Base-by-base conservation (phyloP, 306 rosid species). In the Vigna trinervia region DNA sequence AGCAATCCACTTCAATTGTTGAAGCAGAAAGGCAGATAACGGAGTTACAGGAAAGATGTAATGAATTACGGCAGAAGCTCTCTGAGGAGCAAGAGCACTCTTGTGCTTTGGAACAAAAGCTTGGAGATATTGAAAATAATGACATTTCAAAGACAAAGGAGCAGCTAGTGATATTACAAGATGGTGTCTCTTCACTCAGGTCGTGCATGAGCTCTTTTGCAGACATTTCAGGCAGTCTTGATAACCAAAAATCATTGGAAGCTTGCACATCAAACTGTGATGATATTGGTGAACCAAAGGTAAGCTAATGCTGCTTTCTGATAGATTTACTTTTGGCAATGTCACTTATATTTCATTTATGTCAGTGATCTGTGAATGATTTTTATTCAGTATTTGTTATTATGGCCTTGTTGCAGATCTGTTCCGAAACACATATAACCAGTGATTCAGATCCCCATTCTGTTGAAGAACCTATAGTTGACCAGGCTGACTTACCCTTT, bases 401-500 rank as follows among this genome's bases (percentile, higher is more conserved):
- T 81, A 79, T 87, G 82, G 53, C 84, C 71, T 76, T 87, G 82
- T 79, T 85, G 96, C 96, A 94, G 98, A 85, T 82, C 80, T 87
- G 78, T 77, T 70, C 68, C 41, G 83, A 74, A 81, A 69, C 82
- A 69, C 45, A 73, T 67, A 83, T 69, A 70, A 79, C 73, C 70
- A 75, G 59, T 68, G 80, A 67, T 71, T 28, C 80, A 73, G 77
- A 66, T 50, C 34, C 54, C 41, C 41, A 43, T 58, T 30, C 59
- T 50, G 84, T 77, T 53, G 84, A 84, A 81, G 84, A 84, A 72
- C 56, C 23, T 45, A 67, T 15, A 81, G 46, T 54, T 70, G 82
- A 80, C 62, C 39, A 47, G 71, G 85, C 72, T 23, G 83, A 86
- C 73, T 63, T 76, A 75, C 70, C 89, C 67, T 77, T 14, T 71